Base-by-base conservation (phyloP, 768 basidiomycete genomes). In the Leccinellum luteum region DNA sequence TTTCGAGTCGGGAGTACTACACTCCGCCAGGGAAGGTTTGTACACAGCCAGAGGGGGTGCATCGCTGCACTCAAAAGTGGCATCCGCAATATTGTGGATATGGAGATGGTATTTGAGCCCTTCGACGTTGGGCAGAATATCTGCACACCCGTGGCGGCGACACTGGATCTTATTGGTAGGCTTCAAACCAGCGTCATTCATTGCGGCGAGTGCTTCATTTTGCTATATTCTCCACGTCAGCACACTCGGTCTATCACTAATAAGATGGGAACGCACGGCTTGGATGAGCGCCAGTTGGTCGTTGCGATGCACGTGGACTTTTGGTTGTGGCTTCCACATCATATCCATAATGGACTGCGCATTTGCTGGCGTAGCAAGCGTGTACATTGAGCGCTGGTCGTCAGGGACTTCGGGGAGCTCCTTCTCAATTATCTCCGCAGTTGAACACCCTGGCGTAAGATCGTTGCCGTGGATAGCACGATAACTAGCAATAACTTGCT, bases 41-140 rank as follows among this genome's bases (percentile, higher is more conserved):
- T 23, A 34, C 2, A 49, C 23, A 51, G 32, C 1, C n/a, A 45
- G 50, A 45, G 43, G 7, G 4, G 31, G 10, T 27, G n/a, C 1
- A 51, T 48, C 27, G 13, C 19, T n/a, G 30, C 31, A 17, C 52
- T 14, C 21, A 15, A 35, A 5, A 31, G 48, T 38, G 7, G 12
- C 27, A 53, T 81, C 79, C 31, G 76, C 72, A 31, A 84, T 77
- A 60, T 82, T 79, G 66, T 84, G 84, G 49, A 84, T 80, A 60
- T 85, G 81, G 21, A 84, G 67, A 62, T 84, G 83, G 63, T 74
- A 81, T 61, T 77, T 77, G 50, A 84, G 73, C 19, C 79, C 77
- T 60, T 75, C 75, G 54, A 76, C 72, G 51, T 73, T 70, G 6
- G 69, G 66, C 21, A 84, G 63, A 8, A 74, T 71, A 67, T 82